These are phyloP conservation scores for Pichia phayaonensis DNA, from an alignment of 805 yeast species.

Conservation along the genomic window DNA sequence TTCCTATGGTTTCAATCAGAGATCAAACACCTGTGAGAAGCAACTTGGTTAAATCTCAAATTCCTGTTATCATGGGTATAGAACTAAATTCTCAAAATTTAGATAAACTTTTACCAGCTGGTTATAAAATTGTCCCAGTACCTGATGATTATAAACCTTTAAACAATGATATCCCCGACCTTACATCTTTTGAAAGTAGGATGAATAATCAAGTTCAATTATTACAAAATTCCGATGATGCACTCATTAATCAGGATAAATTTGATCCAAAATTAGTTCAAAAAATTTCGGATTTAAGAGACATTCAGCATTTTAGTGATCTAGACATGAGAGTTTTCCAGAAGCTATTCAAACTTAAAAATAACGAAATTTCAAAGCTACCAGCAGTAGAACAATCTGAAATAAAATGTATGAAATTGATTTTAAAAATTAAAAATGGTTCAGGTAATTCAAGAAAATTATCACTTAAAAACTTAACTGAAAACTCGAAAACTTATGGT, in stretches of 20 bases:
- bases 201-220: not conserved
- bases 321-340: conserved; percentile 70
- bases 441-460: conserved; percentile 56
- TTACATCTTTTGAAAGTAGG: conserved; percentile 13
- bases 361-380: conserved; percentile 26
- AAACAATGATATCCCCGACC: conserved; percentile 29
- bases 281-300: conserved; percentile 58
- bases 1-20: not conserved
- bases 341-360: conserved; percentile 34
- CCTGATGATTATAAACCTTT: conserved; percentile 40
- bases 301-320: conserved; percentile 60
- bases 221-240: conserved; percentile 25
- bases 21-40: not conserved
- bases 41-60: not conserved
- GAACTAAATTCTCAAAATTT: conserved; percentile 40
- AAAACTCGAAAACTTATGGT: conserved; percentile 57
- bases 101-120: conserved; percentile 44
- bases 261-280: conserved; percentile 34
- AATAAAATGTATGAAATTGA: conserved; percentile 49
- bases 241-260: conserved; percentile 20
- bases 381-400: conserved; percentile 51
- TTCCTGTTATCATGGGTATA: conserved; percentile 28
- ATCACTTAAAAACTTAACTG: conserved; percentile 60
- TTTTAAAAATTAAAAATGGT: conserved; percentile 75
- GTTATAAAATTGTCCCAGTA: conserved; percentile 36